phyloP scores from a whole-genome alignment of 1,284 basidiomycete species.

The Cryptococcus floricola region DNA sequence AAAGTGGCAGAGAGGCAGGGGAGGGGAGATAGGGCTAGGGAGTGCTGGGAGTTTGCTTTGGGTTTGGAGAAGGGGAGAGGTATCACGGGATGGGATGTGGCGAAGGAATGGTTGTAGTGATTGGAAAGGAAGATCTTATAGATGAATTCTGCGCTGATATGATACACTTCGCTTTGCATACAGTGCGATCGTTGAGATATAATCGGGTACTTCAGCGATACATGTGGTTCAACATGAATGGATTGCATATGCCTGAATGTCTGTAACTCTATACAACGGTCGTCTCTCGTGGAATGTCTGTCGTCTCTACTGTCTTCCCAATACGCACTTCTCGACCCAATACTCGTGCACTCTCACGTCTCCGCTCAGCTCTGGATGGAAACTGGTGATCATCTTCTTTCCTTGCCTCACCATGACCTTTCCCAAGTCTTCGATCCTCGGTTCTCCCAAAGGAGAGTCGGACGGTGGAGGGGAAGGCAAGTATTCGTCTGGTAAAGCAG shows the following conservation, averaged over 20 bases:
- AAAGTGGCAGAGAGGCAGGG: constrained; percentile 72
- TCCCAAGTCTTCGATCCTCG: constrained; percentile 54
- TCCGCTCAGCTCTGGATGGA: constrained; percentile 89
- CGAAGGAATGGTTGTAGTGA: constrained; percentile 24
- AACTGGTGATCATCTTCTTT: constrained; percentile 77
- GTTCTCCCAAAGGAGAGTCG: constrained; percentile 37
- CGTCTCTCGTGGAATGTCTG: neutral
- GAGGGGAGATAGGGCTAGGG: constrained; percentile 63
- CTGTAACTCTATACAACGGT: neutral
- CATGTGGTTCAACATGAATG: too few relatives aligned
- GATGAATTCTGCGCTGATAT: neutral
- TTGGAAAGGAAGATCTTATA: neutral
- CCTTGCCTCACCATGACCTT: constrained; percentile 87
- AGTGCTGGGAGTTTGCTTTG: constrained; percentile 70
- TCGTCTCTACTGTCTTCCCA: constrained; percentile 19
- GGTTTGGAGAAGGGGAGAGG: constrained; percentile 60
- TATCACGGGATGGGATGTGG: constrained; percentile 36
- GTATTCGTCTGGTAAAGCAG: constrained; percentile 61
- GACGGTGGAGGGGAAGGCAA: constrained; percentile 53
- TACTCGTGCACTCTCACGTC: constrained; percentile 82
- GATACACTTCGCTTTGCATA: neutral
- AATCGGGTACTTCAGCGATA: neutral
- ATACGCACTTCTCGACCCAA: constrained; percentile 43
- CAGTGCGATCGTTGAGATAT: neutral
- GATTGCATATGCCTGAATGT: neutral